These are phyloP conservation scores for Saccharomycopsis schoenii DNA, from an alignment of 805 yeast genomes.

Conservation along the genomic window DNA sequence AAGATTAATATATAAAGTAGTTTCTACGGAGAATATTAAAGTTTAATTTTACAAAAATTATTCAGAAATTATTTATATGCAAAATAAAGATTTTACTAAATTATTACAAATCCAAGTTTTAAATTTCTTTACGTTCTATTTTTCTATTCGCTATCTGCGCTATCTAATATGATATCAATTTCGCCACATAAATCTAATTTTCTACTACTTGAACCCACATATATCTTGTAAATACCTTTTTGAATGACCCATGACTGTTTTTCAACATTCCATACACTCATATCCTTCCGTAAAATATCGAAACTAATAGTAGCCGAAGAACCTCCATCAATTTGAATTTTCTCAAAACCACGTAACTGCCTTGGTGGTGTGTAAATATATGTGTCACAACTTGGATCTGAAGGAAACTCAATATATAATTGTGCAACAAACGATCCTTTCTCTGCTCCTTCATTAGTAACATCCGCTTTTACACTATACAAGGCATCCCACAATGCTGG, in stretches of 20 bases:
- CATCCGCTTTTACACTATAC: conserved; percentile 35
- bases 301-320: conserved; percentile 31
- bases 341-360: conserved; percentile 48
- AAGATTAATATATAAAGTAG: too few species aligned
- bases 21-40: not conserved
- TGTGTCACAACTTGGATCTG: conserved; percentile 25
- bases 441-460: conserved; percentile 38
- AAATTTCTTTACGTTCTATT: not conserved
- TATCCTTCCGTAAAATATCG: conserved; percentile 40
- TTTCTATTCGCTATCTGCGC: not conserved
- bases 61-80: not conserved
- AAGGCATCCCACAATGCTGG: conserved; percentile 48
- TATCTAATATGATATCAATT: conserved; percentile 10
- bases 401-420: conserved; percentile 43
- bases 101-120: not conserved
- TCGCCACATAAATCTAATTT: conserved; percentile 16
- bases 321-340: conserved; percentile 37
- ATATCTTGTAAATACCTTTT: conserved; percentile 44
- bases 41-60: not conserved
- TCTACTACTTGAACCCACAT: conserved; percentile 34
- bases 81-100: not conserved
- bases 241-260: conserved; percentile 50
- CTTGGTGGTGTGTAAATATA: conserved; percentile 36
- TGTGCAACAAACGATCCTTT: conserved; percentile 43
- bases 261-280: conserved; percentile 46